Base-by-base conservation (phyloP, 768 basidiomycete genomes). In the Dioszegia crocea region DNA sequence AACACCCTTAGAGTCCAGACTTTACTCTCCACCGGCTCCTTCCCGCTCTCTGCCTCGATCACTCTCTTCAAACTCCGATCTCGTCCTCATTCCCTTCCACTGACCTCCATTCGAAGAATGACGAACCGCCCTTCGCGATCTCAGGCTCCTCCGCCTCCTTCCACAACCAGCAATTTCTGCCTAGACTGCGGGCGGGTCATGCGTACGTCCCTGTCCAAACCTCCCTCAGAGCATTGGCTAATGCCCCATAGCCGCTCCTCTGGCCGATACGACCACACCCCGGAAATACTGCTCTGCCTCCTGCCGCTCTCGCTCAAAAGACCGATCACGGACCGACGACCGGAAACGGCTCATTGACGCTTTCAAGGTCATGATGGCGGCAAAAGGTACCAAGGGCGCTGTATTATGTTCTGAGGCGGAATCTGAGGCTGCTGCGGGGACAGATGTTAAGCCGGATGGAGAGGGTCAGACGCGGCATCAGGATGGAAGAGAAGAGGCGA, bases 241-340 rank as follows among this genome's bases (percentile, higher is more conserved):
- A 43, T 23, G 39, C 19, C 9, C 33, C 19, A n/a, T 24, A 61
- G 65, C 62, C 3, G 33, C 27, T 5, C 62, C 63, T 10, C 43
- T 51, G 12, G 54, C 50, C 17, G 16, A 56, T 23, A 50, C 51
- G 47, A 49, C 63, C 0, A 68, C 67, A 30, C 57, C 67, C 12
- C 41, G 67, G n/a, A 68, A 65, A 59, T 68, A 63, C 47, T 68
- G 67, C 41, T 68, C 67, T 6, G 26, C 51, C 2, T 56, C 61
- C 0, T 68, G 67, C 48, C 57, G 64, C 17, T 33, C 56, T 26
- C 61, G 57, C 16, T 44, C 55, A 4, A 62, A 63, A 48, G 41
- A 50, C 4, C 50, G 56, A 3, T 26, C 24, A 2, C 36, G 50
- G 23, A 48, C 17, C 23, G 10, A 17, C 3, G 49, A 45, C n/a